These are phyloP conservation scores for Aspergillus sp. DNA, from an alignment of 2,329 filamentous ascomycete genomes.

Conservation along the genomic window DNA sequence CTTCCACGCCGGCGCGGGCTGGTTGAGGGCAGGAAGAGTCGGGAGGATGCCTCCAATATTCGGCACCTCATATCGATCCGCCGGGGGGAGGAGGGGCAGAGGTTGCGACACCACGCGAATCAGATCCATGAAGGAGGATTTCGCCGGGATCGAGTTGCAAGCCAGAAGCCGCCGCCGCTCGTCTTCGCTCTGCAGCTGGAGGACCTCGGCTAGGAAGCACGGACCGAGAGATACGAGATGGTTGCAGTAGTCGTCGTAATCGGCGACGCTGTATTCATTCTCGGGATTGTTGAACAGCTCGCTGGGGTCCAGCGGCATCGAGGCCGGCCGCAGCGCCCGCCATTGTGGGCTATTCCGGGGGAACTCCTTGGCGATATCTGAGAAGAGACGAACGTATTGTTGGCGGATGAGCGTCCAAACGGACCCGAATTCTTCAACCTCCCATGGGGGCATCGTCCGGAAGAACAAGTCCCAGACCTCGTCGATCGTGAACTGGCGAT, in stretches of 20 bases:
- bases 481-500: constrained; percentile 14
- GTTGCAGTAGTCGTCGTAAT: constrained; percentile 16
- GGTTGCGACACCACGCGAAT: constrained; percentile 9
- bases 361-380: constrained; percentile 12
- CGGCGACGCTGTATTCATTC: constrained; percentile 2
- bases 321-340: constrained; percentile 10
- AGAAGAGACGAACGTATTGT: constrained; percentile 11
- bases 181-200: constrained; percentile 6
- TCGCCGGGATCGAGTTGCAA: constrained; percentile 12
- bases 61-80: constrained; percentile 4
- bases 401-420: constrained; percentile 13
- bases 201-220: constrained; percentile 12
- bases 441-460: constrained; percentile 14
- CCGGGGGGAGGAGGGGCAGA: constrained; percentile 5
- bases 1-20: constrained; percentile 13
- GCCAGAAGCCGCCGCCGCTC: constrained; percentile 11
- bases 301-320: constrained; percentile 10
- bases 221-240: constrained; percentile 17
- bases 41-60: constrained; percentile 3
- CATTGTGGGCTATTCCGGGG: constrained; percentile 11
- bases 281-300: constrained; percentile 5
- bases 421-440: constrained; percentile 18
- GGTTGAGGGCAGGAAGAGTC: constrained; percentile 6
- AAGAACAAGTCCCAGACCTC: constrained; percentile 18
- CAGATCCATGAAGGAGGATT: constrained; percentile 15